Base-by-base conservation (phyloP, 2,329 filamentous ascomycete species). In the Alternaria alternata region DNA sequence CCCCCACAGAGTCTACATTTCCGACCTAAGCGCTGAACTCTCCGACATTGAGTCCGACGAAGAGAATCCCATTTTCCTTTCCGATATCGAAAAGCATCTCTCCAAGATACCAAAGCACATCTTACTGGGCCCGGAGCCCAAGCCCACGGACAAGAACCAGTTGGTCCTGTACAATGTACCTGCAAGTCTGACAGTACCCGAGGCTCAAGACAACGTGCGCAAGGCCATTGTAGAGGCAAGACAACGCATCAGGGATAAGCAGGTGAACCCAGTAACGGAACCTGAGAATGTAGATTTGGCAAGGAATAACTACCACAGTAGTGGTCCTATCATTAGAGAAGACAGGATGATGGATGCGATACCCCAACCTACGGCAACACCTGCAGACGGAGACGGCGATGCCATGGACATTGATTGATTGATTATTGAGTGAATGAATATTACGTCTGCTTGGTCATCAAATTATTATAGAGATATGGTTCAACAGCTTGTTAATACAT, bases 21-120 rank as follows among this genome's bases (percentile, higher is more conserved):
- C 94, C 82, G 89, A 96, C 78, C 84, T 99, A 9, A 93, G 96
- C 75, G 91, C 91, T 69, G 94, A 98, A 80, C 86, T 98, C 47
- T 89, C 90, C 14, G 88, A 90, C 65, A 82, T 85, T 28, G 87
- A 91, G 61, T 84, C 88, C 57, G 83, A 85, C 62, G 83, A 86
- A 22, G 85, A 86, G 67, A 85, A 83, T 66, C 85, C 96, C 47
- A 84, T 94, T 73, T 93, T 97, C 81, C 85, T 96, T 0, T 89
- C 93, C 0, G 92, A 96, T 75, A 91, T 98, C 55, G 90, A 94
- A 75, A 92, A 91, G 79, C 90, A 92, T 74, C 84, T 98, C 53
- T 85, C 85, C 63, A 84, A 86, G 59, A 89, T 90, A 62, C 92
- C 93, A 52, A 88, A 83, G 43, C 86, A 89, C 18, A 75, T 96